Evolutionary conservation across 768 basidiomycete species (phyloP).

Genomic region (Cystofilobasidium macerans): DNA sequence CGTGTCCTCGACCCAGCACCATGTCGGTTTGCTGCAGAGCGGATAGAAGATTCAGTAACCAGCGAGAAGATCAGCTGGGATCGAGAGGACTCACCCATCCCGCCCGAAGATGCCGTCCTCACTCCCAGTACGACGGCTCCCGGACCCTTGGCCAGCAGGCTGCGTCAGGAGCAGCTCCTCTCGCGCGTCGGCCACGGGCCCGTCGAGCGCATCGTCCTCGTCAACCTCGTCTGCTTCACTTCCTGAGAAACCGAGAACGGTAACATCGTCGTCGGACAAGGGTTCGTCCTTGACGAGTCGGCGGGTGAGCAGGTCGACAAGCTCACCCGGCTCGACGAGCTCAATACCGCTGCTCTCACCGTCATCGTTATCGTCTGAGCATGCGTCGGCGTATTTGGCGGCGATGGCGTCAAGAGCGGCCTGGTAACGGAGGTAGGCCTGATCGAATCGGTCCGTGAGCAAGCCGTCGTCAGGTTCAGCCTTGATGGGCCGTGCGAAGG

Average conservation of each 20-base stretch:
- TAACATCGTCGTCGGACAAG: neutral
- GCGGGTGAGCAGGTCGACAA: neutral
- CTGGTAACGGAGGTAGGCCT: constrained; percentile 1
- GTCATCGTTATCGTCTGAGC: neutral
- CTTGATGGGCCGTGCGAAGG: neutral
- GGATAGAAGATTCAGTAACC: neutral
- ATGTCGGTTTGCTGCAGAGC: neutral
- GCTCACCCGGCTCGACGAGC: too few species aligned
- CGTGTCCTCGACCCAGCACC: constrained; percentile 25
- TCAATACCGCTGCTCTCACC: neutral
- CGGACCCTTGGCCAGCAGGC: neutral
- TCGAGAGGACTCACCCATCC: neutral
- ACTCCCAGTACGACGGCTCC: neutral
- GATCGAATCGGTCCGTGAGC: neutral
- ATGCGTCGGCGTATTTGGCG: neutral
- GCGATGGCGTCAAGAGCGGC: constrained; percentile 10
- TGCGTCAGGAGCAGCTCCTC: neutral
- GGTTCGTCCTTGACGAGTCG: constrained; percentile 6
- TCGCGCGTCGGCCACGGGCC: neutral
- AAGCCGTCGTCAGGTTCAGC: neutral
- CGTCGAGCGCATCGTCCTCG: neutral
- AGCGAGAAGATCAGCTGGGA: neutral
- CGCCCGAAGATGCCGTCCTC: neutral
- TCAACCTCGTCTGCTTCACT: constrained; percentile 4
- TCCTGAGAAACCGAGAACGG: neutral